Evolutionary conservation across 495 filamentous ascomycete genomes (phyloP), one percentile per base, ranked within the genome.

Genomic region (Hypoxylon crocopeplum): DNA sequence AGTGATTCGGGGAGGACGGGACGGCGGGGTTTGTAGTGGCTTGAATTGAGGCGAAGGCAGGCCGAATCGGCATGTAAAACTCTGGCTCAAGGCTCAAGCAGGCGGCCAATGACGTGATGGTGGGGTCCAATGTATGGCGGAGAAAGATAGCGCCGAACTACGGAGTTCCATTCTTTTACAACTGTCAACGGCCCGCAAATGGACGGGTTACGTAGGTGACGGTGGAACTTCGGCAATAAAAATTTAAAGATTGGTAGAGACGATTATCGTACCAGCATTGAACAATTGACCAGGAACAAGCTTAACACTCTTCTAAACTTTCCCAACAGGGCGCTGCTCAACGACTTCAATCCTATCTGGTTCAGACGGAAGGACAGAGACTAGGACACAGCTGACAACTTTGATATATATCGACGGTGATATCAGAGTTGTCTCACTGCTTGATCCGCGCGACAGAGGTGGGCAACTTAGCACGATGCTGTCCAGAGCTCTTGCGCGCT

Each of bases 401-500:
- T 37, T 11, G 41, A 12, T 8, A 47, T 48, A 51, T 11, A 33
- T 29, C 36, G n/a, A 38, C 34, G 34, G 13, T 3, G 13, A 38
- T 5, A 38, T n/a, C 12, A 3, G 12, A 34, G 32, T 5, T n/a
- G 32, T 6, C 32, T n/a, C 11, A 15, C 21, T 36, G 52, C 40
- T 11, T 37, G 27, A 37, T 44, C 44, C 30, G 56, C 40, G 24
- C 32, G 30, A 4, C 42, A 36, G 30, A 50, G 24, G 40, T 49
- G 49, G 48, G 38, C 32, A 34, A 36, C 37, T 34, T 29, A 38
- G 37, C 63, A 71, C 68, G 60, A 79, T 79, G 75, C 53, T 78
- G 52, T 73, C 75, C 16, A 65, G 73, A 69, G 68, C 72, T 40
- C 69, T 77, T 24, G 64, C 64, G 71, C 74, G 71, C 60, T 75